Base-by-base conservation (phyloP, 306 rosid species). In the Morella rubra region DNA sequence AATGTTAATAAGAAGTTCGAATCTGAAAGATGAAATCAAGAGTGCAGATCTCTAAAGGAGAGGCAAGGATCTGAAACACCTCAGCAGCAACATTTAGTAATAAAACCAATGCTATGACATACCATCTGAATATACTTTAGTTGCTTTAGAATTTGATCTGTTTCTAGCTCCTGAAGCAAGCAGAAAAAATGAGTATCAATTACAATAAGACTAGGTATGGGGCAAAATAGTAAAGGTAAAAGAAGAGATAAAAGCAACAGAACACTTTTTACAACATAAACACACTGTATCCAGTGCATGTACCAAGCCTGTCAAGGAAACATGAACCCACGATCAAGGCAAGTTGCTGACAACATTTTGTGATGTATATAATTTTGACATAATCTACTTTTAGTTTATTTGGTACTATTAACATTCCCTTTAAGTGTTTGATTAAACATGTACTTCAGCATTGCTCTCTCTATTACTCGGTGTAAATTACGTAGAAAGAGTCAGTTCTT, bases 71-170 rank as follows among this genome's bases (percentile, higher is more conserved):
- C 40, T 41, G 71, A 44, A 64, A 66, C 13, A 41, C 41, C 47
- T 41, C 27, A 66, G 50, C 32, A 18, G 50, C 71, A 65, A 60
- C 69, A 54, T 66, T 50, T 49, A 77, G 45, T 11, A 69, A 72
- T 67, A 9, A 61, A 71, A 80, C 65, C 15, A 41, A 27, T 62
- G 66, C 20, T 65, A 20, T 73, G 68, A 60, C 84, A 70, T 87
- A 93, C 97, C 94, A 79, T 85, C 81, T 93, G 94, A 78, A 89
- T 79, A 84, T 87, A 89, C 88, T 89, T 94, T 74, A 91, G 85
- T 82, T 94, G 97, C 87, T 86, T 89, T 70, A 85, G 79, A 84
- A 91, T 89, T 77, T 87, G 78, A 32, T 84, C 89, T 9, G 91
- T 94, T 81, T 91, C 97, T 84, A 87, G 67, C 83, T 94, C 97